Percentiles rank a stretch among this genome's conserved stretches.
phyloP scores from a whole-genome alignment of 2,329 filamentous ascomycete species.

The Aureobasidium melanogenum region DNA sequence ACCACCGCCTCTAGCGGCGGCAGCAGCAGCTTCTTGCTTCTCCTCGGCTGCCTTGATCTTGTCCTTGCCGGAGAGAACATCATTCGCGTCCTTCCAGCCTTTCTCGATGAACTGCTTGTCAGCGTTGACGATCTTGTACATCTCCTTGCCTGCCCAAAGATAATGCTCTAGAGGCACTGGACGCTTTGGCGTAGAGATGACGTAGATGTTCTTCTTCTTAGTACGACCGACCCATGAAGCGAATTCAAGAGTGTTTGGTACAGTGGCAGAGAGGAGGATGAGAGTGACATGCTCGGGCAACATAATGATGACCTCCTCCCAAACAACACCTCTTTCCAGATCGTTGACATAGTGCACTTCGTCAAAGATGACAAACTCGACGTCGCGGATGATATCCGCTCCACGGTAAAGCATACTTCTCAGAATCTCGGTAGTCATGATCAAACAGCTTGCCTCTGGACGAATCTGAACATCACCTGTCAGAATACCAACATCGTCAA shows the following conservation, averaged over 20 bases:
- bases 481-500: slow-evolving; percentile 93
- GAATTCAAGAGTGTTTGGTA: slow-evolving; percentile 95
- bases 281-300: slow-evolving; percentile 92
- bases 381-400: slow-evolving; percentile 89
- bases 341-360: slow-evolving; percentile 99
- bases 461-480: slow-evolving; percentile 98
- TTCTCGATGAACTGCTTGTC: slow-evolving; percentile 87
- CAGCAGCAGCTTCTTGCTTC: slow-evolving; percentile 39
- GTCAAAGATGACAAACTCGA: slow-evolving; percentile 98
- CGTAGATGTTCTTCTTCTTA: slow-evolving; percentile 98
- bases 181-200: slow-evolving; percentile 93
- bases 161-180: slow-evolving; percentile 94
- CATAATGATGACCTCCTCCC: slow-evolving; percentile 99
- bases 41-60: slow-evolving; percentile 52
- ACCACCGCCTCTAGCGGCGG: slow-evolving; percentile 42
- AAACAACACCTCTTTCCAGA: slow-evolving; percentile 88
- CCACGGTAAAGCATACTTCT: slow-evolving; percentile 97
- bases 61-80: slow-evolving; percentile 70
- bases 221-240: slow-evolving; percentile 97
- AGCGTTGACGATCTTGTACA: slow-evolving; percentile 88
- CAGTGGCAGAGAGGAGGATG: slow-evolving; percentile 89
- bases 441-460: slow-evolving; percentile 92
- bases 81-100: slow-evolving; percentile 91
- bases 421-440: slow-evolving; percentile 98
- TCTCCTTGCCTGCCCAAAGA: slow-evolving; percentile 86